These are phyloP conservation scores for Penicillium dipodomyicola DNA, from an alignment of 495 filamentous ascomycete species.

Conservation along the genomic window DNA sequence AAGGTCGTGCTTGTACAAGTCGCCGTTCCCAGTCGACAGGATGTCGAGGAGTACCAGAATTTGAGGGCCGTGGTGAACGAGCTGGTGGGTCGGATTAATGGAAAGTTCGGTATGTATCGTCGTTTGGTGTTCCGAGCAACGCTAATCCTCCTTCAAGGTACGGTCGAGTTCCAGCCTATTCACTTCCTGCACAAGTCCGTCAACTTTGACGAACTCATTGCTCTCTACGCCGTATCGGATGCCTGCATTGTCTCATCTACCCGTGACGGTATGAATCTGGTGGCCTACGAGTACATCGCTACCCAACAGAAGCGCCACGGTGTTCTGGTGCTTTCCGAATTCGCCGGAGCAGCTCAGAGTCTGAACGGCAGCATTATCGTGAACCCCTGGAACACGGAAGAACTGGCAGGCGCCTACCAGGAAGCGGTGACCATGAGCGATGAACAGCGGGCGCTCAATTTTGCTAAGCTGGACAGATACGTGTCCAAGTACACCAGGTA, in stretches of 20 bases:
- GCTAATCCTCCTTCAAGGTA: constrained; percentile 50
- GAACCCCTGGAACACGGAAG: constrained; percentile 97
- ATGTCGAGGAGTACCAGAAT: constrained; percentile 98
- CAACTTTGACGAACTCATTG: constrained; percentile 86
- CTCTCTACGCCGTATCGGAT: constrained; percentile 89
- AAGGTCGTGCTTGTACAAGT: constrained; percentile 98
- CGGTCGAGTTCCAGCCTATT: constrained; percentile 96
- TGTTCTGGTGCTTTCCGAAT: constrained; percentile 90
- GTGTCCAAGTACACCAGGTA: constrained; percentile 93
- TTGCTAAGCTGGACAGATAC: constrained; percentile 85
- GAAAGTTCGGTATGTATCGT: constrained; percentile 67
- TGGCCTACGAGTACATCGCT: constrained; percentile 97
- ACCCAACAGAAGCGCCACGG: constrained; percentile 86
- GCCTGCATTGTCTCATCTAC: constrained; percentile 94
- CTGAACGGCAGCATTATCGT: constrained; percentile 90
- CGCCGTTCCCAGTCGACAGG: constrained; percentile 86
- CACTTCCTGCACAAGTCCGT: constrained; percentile 97
- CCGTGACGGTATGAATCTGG: constrained; percentile 98
- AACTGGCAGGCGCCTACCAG: constrained; percentile 88
- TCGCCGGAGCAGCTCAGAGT: constrained; percentile 89
- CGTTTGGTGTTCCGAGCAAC: not conserved
- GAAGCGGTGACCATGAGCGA: constrained; percentile 91
- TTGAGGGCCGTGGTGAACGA: constrained; percentile 91
- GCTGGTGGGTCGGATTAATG: constrained; percentile 91
- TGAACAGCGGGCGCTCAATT: constrained; percentile 81